Evolutionary conservation across 331 rosid genomes (phyloP).

Genomic region (Quercus lobata): DNA sequence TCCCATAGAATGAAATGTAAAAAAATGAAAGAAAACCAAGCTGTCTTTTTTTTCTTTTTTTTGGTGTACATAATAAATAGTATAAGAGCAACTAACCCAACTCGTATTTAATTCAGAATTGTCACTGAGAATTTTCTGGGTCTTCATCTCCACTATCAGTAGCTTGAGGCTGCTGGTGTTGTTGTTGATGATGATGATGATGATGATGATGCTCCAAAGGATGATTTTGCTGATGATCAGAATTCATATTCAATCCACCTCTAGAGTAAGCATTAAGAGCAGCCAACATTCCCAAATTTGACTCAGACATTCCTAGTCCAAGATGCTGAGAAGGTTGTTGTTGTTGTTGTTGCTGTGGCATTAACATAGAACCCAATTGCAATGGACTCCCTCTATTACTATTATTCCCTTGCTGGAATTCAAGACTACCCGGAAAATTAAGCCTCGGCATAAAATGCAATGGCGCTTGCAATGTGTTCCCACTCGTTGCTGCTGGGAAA

Average conservation of each 20-base stretch:
- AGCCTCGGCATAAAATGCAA: conserved; percentile 77
- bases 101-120: not conserved
- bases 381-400: conserved; percentile 36
- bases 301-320: conserved; percentile 63
- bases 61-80: conserved; percentile 2
- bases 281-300: conserved; percentile 85
- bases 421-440: conserved; percentile 46
- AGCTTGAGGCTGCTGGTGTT: conserved; percentile 40
- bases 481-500: conserved; percentile 36
- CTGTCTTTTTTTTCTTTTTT: not conserved
- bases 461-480: conserved; percentile 50
- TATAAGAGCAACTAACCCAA: conserved; percentile 30
- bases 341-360: conserved; percentile 68
- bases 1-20: conserved; percentile 22
- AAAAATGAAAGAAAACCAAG: not conserved
- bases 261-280: conserved; percentile 80
- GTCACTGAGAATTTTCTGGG: conserved; percentile 63
- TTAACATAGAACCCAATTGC: conserved; percentile 74
- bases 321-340: conserved; percentile 73
- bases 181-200: conserved; percentile 38
- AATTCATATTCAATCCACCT: conserved; percentile 60
- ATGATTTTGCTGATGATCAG: conserved; percentile 49
- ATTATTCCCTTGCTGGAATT: conserved; percentile 45
- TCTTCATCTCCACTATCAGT: conserved; percentile 74
- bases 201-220: conserved; percentile 54